Conservation (phyloP, 1,284 basidiomycete genomes). For the Tilletia caries region DNA sequence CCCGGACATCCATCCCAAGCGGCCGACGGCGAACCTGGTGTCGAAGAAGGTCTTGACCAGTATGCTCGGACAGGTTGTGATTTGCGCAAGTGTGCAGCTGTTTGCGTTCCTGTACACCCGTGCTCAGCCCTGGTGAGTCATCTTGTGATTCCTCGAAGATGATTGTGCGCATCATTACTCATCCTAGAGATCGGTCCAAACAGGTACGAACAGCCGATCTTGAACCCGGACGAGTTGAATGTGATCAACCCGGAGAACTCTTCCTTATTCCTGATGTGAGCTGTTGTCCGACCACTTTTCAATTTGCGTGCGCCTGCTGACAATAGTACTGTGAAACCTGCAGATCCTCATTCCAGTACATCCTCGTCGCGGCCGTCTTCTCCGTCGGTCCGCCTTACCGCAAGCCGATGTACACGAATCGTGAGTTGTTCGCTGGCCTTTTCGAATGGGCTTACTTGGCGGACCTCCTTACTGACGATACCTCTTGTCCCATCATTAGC, state of each 20-base stretch:
- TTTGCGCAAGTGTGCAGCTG: conserved; percentile 78
- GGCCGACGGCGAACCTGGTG: conserved; percentile 92
- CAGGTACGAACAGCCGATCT: conserved; percentile 61
- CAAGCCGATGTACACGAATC: conserved; percentile 89
- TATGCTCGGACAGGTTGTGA: conserved; percentile 85
- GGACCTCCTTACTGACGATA: too few species aligned
- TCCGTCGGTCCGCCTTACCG: conserved; percentile 96
- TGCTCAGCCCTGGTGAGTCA: conserved; percentile 70
- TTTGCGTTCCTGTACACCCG: conserved; percentile 88
- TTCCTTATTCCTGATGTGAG: conserved; percentile 72
- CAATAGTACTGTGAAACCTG: not conserved
- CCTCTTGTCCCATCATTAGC: too few species aligned
- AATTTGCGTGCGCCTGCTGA: too few species aligned
- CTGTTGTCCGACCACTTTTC: not conserved
- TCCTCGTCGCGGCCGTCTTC: conserved; percentile 92
- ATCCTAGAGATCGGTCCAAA: not conserved
- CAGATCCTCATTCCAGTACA: conserved; percentile 94
- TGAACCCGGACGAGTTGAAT: conserved; percentile 72
- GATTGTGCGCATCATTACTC: not conserved
- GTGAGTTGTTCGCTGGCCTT: conserved; percentile 58
- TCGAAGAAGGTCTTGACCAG: conserved; percentile 92
- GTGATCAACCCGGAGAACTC: conserved; percentile 94
- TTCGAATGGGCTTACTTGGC: not conserved
- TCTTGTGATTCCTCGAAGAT: not conserved
- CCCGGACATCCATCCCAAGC: conserved; percentile 74